phyloP scores from a whole-genome alignment of 305 asterid species.

The Andrographis paniculata region DNA sequence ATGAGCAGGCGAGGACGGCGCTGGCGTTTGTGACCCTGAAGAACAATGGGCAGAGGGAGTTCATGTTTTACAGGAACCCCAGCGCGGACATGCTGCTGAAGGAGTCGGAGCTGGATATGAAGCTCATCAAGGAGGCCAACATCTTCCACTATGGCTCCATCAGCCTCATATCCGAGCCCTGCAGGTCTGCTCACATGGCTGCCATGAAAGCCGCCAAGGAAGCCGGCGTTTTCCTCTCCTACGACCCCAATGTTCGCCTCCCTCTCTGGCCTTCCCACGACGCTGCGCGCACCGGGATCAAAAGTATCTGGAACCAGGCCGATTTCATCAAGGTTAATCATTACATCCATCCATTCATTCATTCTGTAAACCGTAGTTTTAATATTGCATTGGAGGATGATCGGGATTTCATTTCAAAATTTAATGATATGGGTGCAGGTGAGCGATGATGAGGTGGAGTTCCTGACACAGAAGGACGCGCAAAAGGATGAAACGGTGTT shows the following conservation, averaged over 20 bases:
- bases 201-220: conserved; percentile 74
- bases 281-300: conserved; percentile 50
- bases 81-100: conserved; percentile 66
- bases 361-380: too few species aligned
- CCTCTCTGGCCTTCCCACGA: conserved; percentile 63
- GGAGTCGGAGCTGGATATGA: conserved; percentile 51
- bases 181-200: conserved; percentile 44
- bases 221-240: conserved; percentile 64
- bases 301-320: conserved; percentile 76
- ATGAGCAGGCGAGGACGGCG: conserved; percentile 47
- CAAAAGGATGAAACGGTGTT: conserved; percentile 52
- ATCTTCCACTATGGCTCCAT: conserved; percentile 72
- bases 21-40: conserved; percentile 37
- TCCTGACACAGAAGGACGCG: conserved; percentile 44
- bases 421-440: too few species aligned
- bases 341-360: too few species aligned
- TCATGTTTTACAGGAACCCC: conserved; percentile 73
- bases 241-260: conserved; percentile 69
- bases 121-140: conserved; percentile 60
- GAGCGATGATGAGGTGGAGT: conserved; percentile 60
- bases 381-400: too few species aligned
- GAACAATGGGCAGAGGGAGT: conserved; percentile 60
- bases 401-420: too few species aligned
- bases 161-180: conserved; percentile 74
- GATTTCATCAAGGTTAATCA: conserved; percentile 68